These are phyloP conservation scores for Pythium guiyangense DNA, from an alignment of 352 stramenopile genomes.

Conservation along the genomic window DNA sequence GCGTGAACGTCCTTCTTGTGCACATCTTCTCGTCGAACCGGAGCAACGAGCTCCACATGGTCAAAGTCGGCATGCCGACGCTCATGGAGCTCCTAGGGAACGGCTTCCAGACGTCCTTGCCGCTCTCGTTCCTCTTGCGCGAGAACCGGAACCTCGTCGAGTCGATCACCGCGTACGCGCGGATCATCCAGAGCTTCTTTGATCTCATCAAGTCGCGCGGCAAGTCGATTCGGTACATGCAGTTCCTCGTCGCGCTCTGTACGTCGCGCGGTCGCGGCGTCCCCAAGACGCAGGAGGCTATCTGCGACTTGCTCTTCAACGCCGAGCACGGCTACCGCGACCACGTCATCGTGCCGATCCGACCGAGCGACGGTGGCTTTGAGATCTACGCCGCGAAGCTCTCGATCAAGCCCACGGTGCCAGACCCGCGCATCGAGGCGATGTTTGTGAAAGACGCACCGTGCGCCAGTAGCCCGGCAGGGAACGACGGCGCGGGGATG, in stretches of 20 bases:
- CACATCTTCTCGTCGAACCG: slow-evolving; percentile 59
- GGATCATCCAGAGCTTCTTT: slow-evolving; percentile 66
- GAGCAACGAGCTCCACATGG: slow-evolving; percentile 50
- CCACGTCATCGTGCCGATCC: slow-evolving; percentile 49
- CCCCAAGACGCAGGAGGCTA: slow-evolving; percentile 68
- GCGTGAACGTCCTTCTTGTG: slow-evolving; percentile 52
- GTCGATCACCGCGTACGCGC: slow-evolving; percentile 56
- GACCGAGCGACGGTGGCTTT: slow-evolving; percentile 34
- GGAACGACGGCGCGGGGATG: slow-evolving; percentile 11
- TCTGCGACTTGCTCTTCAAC: slow-evolving; percentile 70
- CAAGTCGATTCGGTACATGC: slow-evolving; percentile 69
- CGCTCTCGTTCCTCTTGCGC: slow-evolving; percentile 58
- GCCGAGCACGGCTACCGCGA: slow-evolving; percentile 46
- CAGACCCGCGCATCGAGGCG: slow-evolving; percentile 27
- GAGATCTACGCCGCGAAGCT: slow-evolving; percentile 38
- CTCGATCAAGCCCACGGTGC: slow-evolving; percentile 9
- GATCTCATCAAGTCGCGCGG: slow-evolving; percentile 64
- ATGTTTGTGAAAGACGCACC: slow-evolving; percentile 28
- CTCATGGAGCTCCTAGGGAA: slow-evolving; percentile 72
- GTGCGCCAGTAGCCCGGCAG: neutral
- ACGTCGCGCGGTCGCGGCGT: slow-evolving; percentile 51
- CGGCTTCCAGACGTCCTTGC: slow-evolving; percentile 63
- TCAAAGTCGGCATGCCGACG: slow-evolving; percentile 50
- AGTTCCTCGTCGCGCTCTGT: slow-evolving; percentile 69
- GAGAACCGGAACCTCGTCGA: slow-evolving; percentile 72